phyloP scores from a whole-genome alignment of 2,329 filamentous ascomycete genomes.

The Lachnellula arida region DNA sequence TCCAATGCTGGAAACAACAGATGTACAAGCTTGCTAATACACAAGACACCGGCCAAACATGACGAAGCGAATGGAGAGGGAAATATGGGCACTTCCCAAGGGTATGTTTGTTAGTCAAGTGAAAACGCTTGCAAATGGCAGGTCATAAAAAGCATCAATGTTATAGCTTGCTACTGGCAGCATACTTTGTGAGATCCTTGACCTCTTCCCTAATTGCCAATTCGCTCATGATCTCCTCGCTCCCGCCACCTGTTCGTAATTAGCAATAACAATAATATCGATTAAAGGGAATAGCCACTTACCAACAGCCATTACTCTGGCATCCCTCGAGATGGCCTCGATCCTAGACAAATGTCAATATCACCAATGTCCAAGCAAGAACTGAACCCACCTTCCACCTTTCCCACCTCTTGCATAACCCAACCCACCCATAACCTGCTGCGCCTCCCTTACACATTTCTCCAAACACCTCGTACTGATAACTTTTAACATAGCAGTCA shows the following conservation, averaged over 20 bases:
- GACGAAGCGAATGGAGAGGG: no score
- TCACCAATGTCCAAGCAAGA: neutral
- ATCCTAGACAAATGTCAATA: slow-evolving; percentile 33
- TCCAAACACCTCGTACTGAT: slow-evolving; percentile 49
- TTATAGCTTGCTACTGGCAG: slow-evolving; percentile 18
- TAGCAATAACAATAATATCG: neutral
- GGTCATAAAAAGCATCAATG: neutral
- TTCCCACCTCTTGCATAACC: slow-evolving; percentile 47
- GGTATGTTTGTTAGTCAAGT: no score
- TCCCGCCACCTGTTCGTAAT: slow-evolving; percentile 27
- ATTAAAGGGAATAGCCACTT: slow-evolving; percentile 9
- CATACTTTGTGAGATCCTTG: slow-evolving; percentile 28
- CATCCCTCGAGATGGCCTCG: slow-evolving; percentile 49
- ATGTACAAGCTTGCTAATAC: no score
- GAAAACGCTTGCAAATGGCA: no score
- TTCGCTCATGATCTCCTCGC: slow-evolving; percentile 32
- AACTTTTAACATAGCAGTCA: slow-evolving; percentile 48
- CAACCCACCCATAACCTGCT: slow-evolving; percentile 50
- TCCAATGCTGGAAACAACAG: no score
- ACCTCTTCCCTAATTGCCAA: slow-evolving; percentile 30
- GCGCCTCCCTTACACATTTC: slow-evolving; percentile 48
- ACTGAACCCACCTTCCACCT: slow-evolving; percentile 34
- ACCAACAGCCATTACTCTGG: slow-evolving; percentile 41
- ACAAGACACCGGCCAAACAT: no score
- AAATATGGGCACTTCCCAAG: no score